A percentile compares a stretch with the other conserved stretches of the same genome.
These are phyloP conservation scores for Gilbertella persicaria DNA, from an alignment of 371 early-diverging fungal genomes.

Conservation along the genomic window DNA sequence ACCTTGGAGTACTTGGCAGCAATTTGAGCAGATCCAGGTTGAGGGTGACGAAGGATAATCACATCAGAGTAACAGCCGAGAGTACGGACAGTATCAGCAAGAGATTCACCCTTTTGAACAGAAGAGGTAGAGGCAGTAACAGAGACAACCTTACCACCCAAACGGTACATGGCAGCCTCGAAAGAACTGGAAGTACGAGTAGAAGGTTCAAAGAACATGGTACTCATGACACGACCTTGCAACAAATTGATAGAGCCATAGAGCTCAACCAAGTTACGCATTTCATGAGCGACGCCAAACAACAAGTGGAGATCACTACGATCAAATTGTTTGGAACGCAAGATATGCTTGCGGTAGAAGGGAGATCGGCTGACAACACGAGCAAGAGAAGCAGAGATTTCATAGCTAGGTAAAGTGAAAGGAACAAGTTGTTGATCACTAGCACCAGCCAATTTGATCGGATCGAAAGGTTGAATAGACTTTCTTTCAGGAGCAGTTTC, in stretches of 20 bases:
- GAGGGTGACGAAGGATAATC: slow-evolving; percentile 92
- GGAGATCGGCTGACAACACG: slow-evolving; percentile 76
- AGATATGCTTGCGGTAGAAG: slow-evolving; percentile 90
- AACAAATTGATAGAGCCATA: slow-evolving; percentile 83
- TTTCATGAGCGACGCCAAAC: slow-evolving; percentile 95
- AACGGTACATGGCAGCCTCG: slow-evolving; percentile 91
- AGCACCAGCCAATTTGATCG: slow-evolving; percentile 42
- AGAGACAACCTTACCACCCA: slow-evolving; percentile 89
- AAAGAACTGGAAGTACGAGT: slow-evolving; percentile 94
- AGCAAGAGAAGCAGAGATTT: slow-evolving; percentile 67
- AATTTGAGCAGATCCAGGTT: slow-evolving; percentile 78
- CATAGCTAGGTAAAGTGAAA: slow-evolving; percentile 35
- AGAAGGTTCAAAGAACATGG: slow-evolving; percentile 96
- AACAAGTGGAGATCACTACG: slow-evolving; percentile 90
- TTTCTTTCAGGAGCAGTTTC: slow-evolving; percentile 24
- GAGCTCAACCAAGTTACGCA: slow-evolving; percentile 91
- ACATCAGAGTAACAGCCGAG: slow-evolving; percentile 92
- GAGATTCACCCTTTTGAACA: slow-evolving; percentile 93
- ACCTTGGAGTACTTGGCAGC: slow-evolving; percentile 90
- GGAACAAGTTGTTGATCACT: slow-evolving; percentile 39
- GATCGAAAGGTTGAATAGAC: slow-evolving; percentile 21
- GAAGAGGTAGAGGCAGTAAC: slow-evolving; percentile 85
- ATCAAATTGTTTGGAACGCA: slow-evolving; percentile 87
- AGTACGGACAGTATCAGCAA: slow-evolving; percentile 94
- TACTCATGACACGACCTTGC: slow-evolving; percentile 88